Evolutionary conservation across 805 yeast species (phyloP), one percentile per base, ranked within the genome.

Genomic region (Hanseniaspora valbyensis): DNA sequence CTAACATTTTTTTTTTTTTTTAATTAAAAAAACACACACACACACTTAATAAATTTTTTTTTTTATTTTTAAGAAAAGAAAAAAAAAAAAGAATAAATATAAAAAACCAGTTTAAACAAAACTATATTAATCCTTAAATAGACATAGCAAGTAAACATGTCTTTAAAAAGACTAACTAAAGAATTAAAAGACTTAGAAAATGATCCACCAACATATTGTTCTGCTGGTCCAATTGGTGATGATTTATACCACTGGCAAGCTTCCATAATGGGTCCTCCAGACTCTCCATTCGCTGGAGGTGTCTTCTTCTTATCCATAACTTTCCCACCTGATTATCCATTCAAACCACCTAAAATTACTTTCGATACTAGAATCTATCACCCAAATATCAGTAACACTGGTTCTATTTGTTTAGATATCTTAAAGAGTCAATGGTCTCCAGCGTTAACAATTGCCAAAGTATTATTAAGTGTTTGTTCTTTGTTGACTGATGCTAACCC

Each of bases 171-270:
- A 77, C 87, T 90, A 63, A 84, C 86, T 71, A 90, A 90, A 72
- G 98, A 90, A 73, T 77, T 92, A 62, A 81, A 82, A 61, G 98
- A 92, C 69, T 76, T 90, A 65, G 96, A 96, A 67, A 83, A 95
- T 75, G 98, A 90, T 67, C 98, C 98, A 56, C 97, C 97, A 61
- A 84, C 96, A 55, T 89, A 96, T 42, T 92, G 97, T 71, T 88
- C 96, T 22, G 98, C 98, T 10, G 98, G 98, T 38, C 98, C 98
- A 60, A 92, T 87, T 42, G 96, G 96, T 43, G 97, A 92, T 61
- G 98, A 90, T 68, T 73, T 90, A 64, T 92, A 83, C 72, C 97
- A 90, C 74, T 92, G 98, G 98, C 97, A 92, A 72, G 98, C 97
- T 38, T 89, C 97, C 40, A 92, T 92, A 66, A 87, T 92, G 94